These are phyloP conservation scores for Juglanconis oblonga DNA, from an alignment of 2,329 filamentous ascomycete species.

Conservation along the genomic window DNA sequence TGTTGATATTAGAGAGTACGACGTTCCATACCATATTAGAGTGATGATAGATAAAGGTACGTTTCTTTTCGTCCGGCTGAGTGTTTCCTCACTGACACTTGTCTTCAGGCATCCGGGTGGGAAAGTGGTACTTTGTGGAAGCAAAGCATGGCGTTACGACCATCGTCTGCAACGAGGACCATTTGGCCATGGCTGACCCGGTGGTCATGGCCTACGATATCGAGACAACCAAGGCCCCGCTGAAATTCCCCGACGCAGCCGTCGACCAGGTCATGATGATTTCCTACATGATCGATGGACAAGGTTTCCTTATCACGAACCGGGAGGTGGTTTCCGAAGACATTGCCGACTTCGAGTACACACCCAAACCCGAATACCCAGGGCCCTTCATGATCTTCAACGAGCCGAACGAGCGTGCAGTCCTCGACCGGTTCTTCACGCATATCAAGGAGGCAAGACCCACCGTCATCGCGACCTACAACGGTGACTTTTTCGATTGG, in stretches of 20 bases:
- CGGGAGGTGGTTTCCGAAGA: constrained; percentile 97
- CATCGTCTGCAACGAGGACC: constrained; percentile 81
- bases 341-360: constrained; percentile 97
- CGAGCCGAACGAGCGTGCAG: constrained; percentile 84
- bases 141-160: constrained; percentile 86
- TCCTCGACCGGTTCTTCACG: constrained; percentile 89
- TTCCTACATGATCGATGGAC: constrained; percentile 99
- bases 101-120: constrained; percentile 78
- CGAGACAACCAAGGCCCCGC: constrained; percentile 89
- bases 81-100: constrained; percentile 21
- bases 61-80: neutral
- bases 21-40: constrained; percentile 98
- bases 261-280: constrained; percentile 99
- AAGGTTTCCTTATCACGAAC: constrained; percentile 97
- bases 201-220: constrained; percentile 99
- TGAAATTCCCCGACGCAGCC: constrained; percentile 94
- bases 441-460: constrained; percentile 94
- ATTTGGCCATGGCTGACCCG: constrained; percentile 85
- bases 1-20: constrained; percentile 97
- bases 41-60: constrained; percentile 80
- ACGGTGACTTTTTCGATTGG: constrained; percentile 99
- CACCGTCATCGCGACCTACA: constrained; percentile 99
- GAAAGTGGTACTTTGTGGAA: constrained; percentile 95
- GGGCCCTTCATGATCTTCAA: constrained; percentile 98
- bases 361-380: constrained; percentile 91